A percentile compares a stretch with the other conserved stretches of the same genome.
These are phyloP conservation scores for Fusarium odoratissimum DNA, from an alignment of 2,329 filamentous ascomycete genomes.

Conservation along the genomic window DNA sequence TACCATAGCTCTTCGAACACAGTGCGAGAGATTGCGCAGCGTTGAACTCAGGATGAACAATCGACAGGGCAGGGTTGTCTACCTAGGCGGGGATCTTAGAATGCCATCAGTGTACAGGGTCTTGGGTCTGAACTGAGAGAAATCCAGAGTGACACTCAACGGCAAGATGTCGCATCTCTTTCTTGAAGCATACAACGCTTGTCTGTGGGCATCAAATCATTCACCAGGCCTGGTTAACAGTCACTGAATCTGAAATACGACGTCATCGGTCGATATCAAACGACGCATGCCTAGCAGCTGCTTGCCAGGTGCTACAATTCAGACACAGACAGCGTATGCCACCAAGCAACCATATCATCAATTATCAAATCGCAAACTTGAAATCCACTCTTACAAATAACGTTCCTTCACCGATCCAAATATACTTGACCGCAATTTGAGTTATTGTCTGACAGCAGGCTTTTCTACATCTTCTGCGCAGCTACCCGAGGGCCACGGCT, in stretches of 20 bases:
- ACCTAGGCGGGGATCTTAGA: rapidly evolving
- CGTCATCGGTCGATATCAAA: background rate
- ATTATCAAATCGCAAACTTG: background rate
- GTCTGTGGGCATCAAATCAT: background rate
- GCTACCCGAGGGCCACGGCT: conserved; percentile 26
- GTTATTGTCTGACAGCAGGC: conserved; percentile 3
- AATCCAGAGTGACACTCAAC: background rate
- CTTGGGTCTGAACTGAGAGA: background rate
- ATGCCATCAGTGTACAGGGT: background rate
- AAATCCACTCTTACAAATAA: background rate
- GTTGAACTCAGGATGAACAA: background rate
- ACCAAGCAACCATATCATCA: background rate
- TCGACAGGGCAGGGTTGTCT: rapidly evolving
- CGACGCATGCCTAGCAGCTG: background rate
- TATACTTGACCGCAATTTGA: conserved; percentile 9
- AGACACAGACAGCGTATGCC: background rate
- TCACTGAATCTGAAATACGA: background rate
- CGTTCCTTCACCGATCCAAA: background rate
- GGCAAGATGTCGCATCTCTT: background rate
- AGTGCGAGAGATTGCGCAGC: conserved; percentile 19
- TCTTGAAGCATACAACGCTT: background rate
- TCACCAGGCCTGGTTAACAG: background rate
- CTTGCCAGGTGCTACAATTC: conserved; percentile 8
- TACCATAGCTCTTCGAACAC: conserved; percentile 71
- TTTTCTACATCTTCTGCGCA: conserved; percentile 4